A percentile compares a stretch with the other conserved stretches of the same genome.
Conservation (phyloP, 805 yeast genomes). For the Nakazawaea populi region DNA sequence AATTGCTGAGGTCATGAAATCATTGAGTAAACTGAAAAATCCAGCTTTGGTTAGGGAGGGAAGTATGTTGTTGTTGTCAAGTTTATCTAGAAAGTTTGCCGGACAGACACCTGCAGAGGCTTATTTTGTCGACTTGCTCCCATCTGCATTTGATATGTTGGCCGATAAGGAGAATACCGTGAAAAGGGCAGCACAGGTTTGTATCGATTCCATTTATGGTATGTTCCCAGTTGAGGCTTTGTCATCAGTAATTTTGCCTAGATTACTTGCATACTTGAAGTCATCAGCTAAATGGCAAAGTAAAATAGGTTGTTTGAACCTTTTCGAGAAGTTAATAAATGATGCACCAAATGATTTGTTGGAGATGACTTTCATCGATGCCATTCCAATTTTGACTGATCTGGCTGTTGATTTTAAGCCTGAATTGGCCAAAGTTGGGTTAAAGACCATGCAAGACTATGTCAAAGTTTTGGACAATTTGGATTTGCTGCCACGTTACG, state of each 20-base stretch:
- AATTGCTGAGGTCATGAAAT: constrained; percentile 52
- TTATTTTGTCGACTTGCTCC: constrained; percentile 57
- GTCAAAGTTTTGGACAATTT: constrained; percentile 86
- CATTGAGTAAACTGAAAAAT: constrained; percentile 70
- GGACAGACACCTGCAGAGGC: constrained; percentile 73
- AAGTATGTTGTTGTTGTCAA: constrained; percentile 54
- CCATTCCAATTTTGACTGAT: constrained; percentile 83
- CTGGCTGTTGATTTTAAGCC: constrained; percentile 95
- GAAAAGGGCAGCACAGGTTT: constrained; percentile 77
- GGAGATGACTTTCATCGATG: constrained; percentile 71
- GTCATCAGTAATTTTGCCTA: constrained; percentile 62
- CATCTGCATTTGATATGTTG: constrained; percentile 60
- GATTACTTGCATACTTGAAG: constrained; percentile 54
- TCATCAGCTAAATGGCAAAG: constrained; percentile 93
- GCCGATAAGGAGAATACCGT: constrained; percentile 88
- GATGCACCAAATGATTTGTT: constrained; percentile 82
- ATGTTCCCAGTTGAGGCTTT: constrained; percentile 74
- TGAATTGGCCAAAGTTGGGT: constrained; percentile 84
- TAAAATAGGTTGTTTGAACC: constrained; percentile 71
- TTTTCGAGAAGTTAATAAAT: constrained; percentile 67
- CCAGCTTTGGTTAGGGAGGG: constrained; percentile 74
- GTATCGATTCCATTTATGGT: constrained; percentile 65
- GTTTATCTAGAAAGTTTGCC: constrained; percentile 51
- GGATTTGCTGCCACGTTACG: constrained; percentile 83
- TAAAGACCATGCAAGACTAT: constrained; percentile 59